A percentile compares a stretch with the other conserved stretches of the same genome.
phyloP scores from a whole-genome alignment of 768 basidiomycete genomes.

The Austroboletus eburneus region DNA sequence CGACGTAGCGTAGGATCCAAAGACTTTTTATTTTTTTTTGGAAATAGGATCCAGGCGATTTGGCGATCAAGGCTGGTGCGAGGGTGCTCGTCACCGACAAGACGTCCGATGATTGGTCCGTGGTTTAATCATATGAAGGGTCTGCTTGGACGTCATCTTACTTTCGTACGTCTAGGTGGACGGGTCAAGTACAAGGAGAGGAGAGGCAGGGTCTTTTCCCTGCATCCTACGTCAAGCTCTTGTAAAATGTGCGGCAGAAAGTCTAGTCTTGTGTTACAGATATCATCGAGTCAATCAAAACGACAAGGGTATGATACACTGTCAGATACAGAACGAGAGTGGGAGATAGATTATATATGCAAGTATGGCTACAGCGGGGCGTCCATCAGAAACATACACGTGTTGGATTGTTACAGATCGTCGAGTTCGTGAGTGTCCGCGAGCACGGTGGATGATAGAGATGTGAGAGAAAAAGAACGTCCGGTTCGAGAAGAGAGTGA shows the following conservation, averaged over 20 bases:
- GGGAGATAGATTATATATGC: conserved; percentile 19
- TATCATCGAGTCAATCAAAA: conserved; percentile 19
- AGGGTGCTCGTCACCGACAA: conserved; percentile 60
- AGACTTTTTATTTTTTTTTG: background rate
- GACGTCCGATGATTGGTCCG: conserved; percentile 76
- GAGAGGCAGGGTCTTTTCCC: conserved; percentile 60
- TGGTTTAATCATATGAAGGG: too few relatives aligned
- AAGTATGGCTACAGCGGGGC: conserved; percentile 26
- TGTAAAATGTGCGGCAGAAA: conserved; percentile 30
- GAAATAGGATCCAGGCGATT: conserved; percentile 72
- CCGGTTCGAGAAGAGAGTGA: conserved; percentile 15
- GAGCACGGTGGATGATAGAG: conserved; percentile 23
- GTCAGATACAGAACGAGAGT: conserved; percentile 33
- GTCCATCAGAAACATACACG: conserved; percentile 24
- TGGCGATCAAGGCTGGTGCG: conserved; percentile 52
- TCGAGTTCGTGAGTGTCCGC: conserved; percentile 18
- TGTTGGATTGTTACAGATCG: too few relatives aligned
- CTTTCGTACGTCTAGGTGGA: too few relatives aligned
- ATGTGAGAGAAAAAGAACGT: conserved; percentile 25
- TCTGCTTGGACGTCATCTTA: too few relatives aligned
- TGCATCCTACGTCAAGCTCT: conserved; percentile 62
- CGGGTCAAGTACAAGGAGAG: conserved; percentile 55
- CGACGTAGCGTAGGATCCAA: background rate
- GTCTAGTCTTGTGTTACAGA: conserved; percentile 4
- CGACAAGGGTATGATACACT: conserved; percentile 26